Conservation (phyloP, 2,329 filamentous ascomycete species). For the Botrytis porri region DNA sequence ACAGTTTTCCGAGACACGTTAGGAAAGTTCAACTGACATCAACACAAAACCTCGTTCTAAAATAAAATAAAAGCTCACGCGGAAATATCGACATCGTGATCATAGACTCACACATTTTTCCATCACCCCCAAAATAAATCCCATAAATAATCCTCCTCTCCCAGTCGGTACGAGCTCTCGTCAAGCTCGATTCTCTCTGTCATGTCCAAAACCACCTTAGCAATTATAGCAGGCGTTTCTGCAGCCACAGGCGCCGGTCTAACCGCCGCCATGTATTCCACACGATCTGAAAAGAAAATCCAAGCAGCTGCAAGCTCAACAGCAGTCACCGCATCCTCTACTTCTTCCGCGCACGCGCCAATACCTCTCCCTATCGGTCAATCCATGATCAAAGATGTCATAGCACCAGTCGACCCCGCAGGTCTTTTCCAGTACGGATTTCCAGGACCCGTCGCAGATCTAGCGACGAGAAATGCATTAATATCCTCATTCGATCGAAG, state of each 20-base stretch:
- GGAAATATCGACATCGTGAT: conserved; percentile 18
- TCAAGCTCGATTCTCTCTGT: conserved; percentile 9
- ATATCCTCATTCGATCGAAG: conserved; percentile 88
- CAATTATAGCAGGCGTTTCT: conserved; percentile 71
- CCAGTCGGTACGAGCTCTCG: conserved; percentile 15
- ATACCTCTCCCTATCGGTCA: conserved; percentile 34
- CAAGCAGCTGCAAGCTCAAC: conserved; percentile 35
- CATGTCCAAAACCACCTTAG: conserved; percentile 79
- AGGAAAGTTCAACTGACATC: conserved; percentile 18
- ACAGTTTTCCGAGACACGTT: conserved; percentile 8
- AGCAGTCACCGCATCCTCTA: conserved; percentile 30
- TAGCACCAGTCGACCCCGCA: conserved; percentile 64
- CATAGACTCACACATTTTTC: conserved; percentile 15
- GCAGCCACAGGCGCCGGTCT: conserved; percentile 73
- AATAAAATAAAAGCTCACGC: conserved; percentile 19
- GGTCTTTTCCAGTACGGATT: conserved; percentile 86
- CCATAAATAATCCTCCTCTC: conserved; percentile 15
- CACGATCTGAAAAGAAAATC: conserved; percentile 49
- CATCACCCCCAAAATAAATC: not conserved
- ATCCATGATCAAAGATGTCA: conserved; percentile 34
- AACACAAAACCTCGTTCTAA: conserved; percentile 12
- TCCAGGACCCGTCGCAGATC: conserved; percentile 83
- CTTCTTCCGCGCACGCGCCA: conserved; percentile 30
- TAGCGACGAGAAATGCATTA: conserved; percentile 72
- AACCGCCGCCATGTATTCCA: conserved; percentile 64